Evolutionary conservation across 345 rosid species (phyloP).

Genomic region (Gossypium ekmanianum): DNA sequence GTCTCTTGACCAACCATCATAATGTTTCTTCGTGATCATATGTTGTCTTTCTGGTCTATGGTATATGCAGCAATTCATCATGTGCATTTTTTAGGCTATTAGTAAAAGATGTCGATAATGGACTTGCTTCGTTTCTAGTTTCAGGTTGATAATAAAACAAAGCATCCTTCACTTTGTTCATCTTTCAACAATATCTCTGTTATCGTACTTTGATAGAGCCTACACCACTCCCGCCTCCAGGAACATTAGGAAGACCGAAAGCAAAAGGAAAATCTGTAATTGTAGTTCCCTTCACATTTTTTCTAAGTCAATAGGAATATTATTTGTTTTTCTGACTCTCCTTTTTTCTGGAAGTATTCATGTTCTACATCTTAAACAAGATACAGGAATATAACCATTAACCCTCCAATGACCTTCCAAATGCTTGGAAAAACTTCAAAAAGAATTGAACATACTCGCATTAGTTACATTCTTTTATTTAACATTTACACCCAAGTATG

Average conservation of each 20-base stretch:
- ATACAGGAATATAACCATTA: too few relatives aligned
- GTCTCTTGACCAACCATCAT: neutral
- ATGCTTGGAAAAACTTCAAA: too few relatives aligned
- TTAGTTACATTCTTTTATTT: neutral
- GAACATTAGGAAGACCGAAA: neutral
- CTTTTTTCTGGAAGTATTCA: too few relatives aligned
- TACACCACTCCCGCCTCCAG: neutral
- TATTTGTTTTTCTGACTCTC: neutral
- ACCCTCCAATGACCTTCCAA: too few relatives aligned
- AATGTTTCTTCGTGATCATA: neutral
- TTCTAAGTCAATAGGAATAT: neutral
- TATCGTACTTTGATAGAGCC: neutral
- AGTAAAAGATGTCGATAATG: neutral
- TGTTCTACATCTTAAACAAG: too few relatives aligned
- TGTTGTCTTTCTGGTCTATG: neutral
- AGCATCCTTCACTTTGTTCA: neutral
- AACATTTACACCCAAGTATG: neutral
- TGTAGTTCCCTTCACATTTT: neutral
- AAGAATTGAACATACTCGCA: neutral
- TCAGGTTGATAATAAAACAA: neutral
- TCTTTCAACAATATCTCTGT: neutral
- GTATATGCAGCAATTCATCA: neutral
- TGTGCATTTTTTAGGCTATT: neutral
- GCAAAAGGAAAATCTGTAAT: neutral
- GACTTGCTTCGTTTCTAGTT: neutral